Percentiles rank a stretch among this genome's conserved stretches.
These are phyloP conservation scores for Alternaria burnsii DNA, from an alignment of 2,329 filamentous ascomycete genomes.

Conservation along the genomic window DNA sequence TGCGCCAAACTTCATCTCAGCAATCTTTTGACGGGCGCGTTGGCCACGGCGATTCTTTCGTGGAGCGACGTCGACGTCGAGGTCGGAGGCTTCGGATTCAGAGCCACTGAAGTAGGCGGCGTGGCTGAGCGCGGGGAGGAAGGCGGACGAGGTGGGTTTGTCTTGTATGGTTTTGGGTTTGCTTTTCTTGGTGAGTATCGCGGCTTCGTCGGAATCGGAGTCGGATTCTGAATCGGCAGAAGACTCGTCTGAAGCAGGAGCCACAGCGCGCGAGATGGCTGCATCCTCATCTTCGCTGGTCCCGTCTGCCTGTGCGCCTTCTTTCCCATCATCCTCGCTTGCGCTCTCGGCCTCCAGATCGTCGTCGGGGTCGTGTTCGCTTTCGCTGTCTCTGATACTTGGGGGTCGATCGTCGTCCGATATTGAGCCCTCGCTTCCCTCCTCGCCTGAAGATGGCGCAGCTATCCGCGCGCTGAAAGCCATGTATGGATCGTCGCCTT, in stretches of 20 bases:
- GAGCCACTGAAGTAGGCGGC: slow-evolving; percentile 82
- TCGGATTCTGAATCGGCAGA: slow-evolving; percentile 21
- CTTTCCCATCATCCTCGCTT: slow-evolving; percentile 7
- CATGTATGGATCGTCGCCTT: slow-evolving; percentile 42
- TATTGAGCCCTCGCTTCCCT: slow-evolving; percentile 41
- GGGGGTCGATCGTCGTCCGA: slow-evolving; percentile 42
- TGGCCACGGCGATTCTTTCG: slow-evolving; percentile 81
- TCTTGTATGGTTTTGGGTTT: slow-evolving; percentile 26
- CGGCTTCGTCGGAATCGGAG: slow-evolving; percentile 24
- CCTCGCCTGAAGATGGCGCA: slow-evolving; percentile 47
- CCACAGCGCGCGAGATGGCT: slow-evolving; percentile 9
- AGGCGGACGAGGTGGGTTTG: slow-evolving; percentile 61
- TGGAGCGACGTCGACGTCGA: slow-evolving; percentile 59
- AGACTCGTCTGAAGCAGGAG: slow-evolving; percentile 25
- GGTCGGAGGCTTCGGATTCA: slow-evolving; percentile 73
- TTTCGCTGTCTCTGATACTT: slow-evolving; percentile 42
- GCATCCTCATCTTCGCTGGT: slow-evolving; percentile 12
- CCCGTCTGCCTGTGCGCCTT: slow-evolving; percentile 12
- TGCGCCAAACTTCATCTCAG: slow-evolving; percentile 80
- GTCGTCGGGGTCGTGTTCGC: slow-evolving; percentile 30
- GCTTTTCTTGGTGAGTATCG: slow-evolving; percentile 22
- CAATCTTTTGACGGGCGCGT: slow-evolving; percentile 78
- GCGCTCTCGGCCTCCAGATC: slow-evolving; percentile 31
- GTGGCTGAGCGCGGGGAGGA: slow-evolving; percentile 77
- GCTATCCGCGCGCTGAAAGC: slow-evolving; percentile 53